Conservation (phyloP, 345 rosid species). For the Brassica incana region DNA sequence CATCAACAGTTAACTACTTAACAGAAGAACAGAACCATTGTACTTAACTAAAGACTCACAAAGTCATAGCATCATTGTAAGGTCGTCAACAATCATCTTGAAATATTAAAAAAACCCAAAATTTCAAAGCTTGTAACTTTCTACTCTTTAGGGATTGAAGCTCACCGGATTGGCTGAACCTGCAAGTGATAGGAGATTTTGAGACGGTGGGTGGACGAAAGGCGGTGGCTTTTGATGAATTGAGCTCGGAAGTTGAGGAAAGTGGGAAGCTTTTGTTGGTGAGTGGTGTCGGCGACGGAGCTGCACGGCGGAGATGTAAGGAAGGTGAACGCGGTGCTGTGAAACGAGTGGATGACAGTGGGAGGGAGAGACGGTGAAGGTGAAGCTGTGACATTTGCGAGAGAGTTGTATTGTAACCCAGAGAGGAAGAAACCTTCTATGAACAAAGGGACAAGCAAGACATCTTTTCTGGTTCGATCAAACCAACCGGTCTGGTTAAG, state of each 20-base stretch:
- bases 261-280: background rate
- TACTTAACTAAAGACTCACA: no score
- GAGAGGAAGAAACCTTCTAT: no score
- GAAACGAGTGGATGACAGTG: slow-evolving; percentile 31
- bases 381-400: slow-evolving; percentile 32
- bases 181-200: slow-evolving; percentile 29
- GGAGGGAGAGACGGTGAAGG: slow-evolving; percentile 32
- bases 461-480: no score
- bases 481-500: no score
- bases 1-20: background rate
- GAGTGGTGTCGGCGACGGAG: background rate
- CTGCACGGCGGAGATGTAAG: slow-evolving; percentile 12
- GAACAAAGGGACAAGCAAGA: no score
- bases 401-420: background rate
- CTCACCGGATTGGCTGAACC: slow-evolving; percentile 32
- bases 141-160: no score
- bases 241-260: background rate
- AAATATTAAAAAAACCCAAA: no score
- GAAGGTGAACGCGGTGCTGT: slow-evolving; percentile 23
- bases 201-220: slow-evolving; percentile 11
- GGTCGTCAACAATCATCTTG: no score
- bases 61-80: no score
- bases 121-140: no score
- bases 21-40: background rate
- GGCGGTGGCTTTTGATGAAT: background rate